Evolutionary conservation across 108 stramenopile genomes (phyloP), one percentile per base, ranked within the genome.

Genomic region (Nannochloropsis salina): DNA sequence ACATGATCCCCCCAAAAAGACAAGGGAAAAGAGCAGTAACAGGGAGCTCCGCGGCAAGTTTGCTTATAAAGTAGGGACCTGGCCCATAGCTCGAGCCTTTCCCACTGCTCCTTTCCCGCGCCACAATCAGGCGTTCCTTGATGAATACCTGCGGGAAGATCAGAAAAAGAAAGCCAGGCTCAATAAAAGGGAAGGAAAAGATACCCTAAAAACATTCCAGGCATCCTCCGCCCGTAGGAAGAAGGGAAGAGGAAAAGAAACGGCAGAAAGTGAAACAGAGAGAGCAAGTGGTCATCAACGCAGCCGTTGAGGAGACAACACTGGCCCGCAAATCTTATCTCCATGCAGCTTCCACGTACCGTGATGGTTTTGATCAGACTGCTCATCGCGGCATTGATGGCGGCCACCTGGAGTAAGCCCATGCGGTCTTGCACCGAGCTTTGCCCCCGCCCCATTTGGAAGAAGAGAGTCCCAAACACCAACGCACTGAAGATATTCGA

Each of bases 41-140:
- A 6, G 97, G 97, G 18, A 97, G 91, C 87, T 96, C 96, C 6
- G 95, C 94, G n/a, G 96, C 51, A 9, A 96, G 95, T 90, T 97
- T 97, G 80, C 95, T 92, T 45, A 96, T 86, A 85, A 97, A 96
- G 86, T 97, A 97, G 2, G 97, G 96, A 43, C 93, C 85, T 6
- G 95, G 94, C 41, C 94, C 87, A 89, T 96, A 97, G 91, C 94
- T 90, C 9, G 61, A 74, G 61, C 61, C 61, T 74, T 74, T 74
- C 20, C 61, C 61, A 74, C 61, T 74, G 61, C 61, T 41, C 81
- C 81, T 22, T 40, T 81, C 81, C 40, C 81, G 81, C 22, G 40
- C 31, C 22, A 89, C 89, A 47, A 89, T 86, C 43, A 45, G 42
- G 45, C 81, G 40, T 74, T 89, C 89, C 18, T 44, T 84, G 8